Evolutionary conservation across 2,329 filamentous ascomycete genomes (phyloP).

Genomic region (Colletotrichum lentis): DNA sequence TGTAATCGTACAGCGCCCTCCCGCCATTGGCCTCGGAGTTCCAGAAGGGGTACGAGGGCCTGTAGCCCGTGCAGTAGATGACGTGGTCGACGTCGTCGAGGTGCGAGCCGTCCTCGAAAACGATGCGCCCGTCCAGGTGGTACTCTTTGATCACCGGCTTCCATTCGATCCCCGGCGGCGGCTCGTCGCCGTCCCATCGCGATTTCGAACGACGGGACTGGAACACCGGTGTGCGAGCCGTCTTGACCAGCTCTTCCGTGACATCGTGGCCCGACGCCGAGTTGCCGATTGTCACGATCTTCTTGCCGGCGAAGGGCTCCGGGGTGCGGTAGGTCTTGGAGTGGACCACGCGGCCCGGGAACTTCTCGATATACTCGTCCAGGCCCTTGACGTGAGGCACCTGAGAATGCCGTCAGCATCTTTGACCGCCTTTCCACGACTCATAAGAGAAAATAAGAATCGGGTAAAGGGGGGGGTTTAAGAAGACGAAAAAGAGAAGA

Average conservation of each 20-base stretch:
- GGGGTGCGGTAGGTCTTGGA: conserved; percentile 57
- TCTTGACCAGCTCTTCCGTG: conserved; percentile 48
- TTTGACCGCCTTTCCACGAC: not conserved
- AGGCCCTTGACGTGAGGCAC: conserved; percentile 58
- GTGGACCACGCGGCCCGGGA: conserved; percentile 53
- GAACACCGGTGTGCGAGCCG: conserved; percentile 55
- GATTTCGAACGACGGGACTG: conserved; percentile 60
- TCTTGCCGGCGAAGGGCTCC: conserved; percentile 45
- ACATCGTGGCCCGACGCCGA: conserved; percentile 56
- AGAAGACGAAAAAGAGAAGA: too few relatives aligned
- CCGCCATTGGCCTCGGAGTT: conserved; percentile 54
- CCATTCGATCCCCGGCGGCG: conserved; percentile 60
- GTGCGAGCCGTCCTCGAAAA: conserved; percentile 51
- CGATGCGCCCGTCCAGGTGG: conserved; percentile 52
- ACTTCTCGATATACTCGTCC: conserved; percentile 49
- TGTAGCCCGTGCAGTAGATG: conserved; percentile 56
- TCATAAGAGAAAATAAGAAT: not conserved
- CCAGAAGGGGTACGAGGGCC: conserved; percentile 59
- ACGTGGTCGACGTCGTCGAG: conserved; percentile 50
- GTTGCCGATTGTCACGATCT: conserved; percentile 54
- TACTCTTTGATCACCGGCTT: conserved; percentile 61
- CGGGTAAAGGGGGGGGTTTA: too few relatives aligned
- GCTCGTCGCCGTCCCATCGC: conserved; percentile 59
- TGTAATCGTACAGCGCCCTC: conserved; percentile 60
- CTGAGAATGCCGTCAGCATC: conserved; percentile 41